Conservation (phyloP, 345 rosid species). For the Rhodomyrtus tomentosa region DNA sequence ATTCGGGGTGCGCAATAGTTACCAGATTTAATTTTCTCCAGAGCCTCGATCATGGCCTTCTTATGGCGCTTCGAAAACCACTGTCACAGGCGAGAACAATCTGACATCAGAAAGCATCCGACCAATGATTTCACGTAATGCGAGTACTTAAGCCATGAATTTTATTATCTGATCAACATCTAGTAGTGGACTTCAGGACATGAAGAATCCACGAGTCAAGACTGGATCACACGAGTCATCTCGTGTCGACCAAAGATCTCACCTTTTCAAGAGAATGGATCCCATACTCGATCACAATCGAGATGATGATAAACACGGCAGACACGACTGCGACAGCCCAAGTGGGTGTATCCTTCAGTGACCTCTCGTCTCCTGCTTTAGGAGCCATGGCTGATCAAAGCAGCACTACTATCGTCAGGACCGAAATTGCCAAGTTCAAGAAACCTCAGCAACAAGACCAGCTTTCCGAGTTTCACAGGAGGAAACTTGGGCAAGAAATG, state of each 20-base stretch:
- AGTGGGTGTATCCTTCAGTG: conserved; percentile 25
- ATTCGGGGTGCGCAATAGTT: too few relatives aligned
- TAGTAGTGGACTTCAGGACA: not conserved
- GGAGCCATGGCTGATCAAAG: conserved; percentile 9
- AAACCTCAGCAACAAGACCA: not conserved
- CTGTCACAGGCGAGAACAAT: conserved; percentile 1
- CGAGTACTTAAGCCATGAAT: not conserved
- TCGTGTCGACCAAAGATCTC: not conserved
- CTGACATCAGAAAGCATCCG: not conserved
- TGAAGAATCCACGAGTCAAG: not conserved
- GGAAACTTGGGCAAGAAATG: not conserved
- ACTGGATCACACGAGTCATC: not conserved
- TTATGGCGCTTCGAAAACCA: conserved; percentile 23
- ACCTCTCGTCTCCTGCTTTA: conserved; percentile 9
- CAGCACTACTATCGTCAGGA: not conserved
- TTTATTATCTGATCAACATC: not conserved
- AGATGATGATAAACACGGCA: conserved; percentile 21
- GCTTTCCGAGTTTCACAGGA: not conserved
- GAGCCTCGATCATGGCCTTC: conserved; percentile 28
- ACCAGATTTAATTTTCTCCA: conserved; percentile 37
- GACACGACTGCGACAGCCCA: conserved; percentile 34
- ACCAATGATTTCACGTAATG: not conserved
- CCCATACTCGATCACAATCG: conserved; percentile 16
- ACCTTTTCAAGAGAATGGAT: conserved; percentile 18
- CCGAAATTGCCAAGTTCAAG: not conserved